Base-by-base conservation (phyloP, 148 eudicot species). In the Chenopodium suecicum region DNA sequence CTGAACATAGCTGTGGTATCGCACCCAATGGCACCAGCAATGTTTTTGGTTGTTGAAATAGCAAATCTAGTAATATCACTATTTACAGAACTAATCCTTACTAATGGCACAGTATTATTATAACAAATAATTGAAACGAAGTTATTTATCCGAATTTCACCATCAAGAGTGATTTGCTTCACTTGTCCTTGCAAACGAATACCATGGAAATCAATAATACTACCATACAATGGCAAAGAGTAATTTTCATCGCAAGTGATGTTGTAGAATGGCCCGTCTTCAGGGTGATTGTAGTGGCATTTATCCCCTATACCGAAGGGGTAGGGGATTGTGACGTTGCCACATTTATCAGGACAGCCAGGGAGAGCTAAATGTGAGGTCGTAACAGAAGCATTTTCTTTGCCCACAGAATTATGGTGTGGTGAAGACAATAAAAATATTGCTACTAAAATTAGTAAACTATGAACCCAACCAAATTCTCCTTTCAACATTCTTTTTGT, bases 21-120 rank as follows among this genome's bases (percentile, higher is more conserved):
- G 13, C 84, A 82, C 7, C 84, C 84, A 22, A 76, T 68, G 4
- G 78, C 84, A 6, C 60, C 75, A 2, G 74, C 58, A 79, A 68
- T 37, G 56, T 82, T 82, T 25, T 37, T 23, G 5, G 75, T 75
- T 1, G 75, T 67, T 0, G 84, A 82, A 2, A 82, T 29, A n/a
- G 68, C 12, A 64, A 69, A 52, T 20, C 65, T 50, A 31, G 19
- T 56, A 32, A 78, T 13, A 2, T 34, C 0, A 34, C 4, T 2
- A 34, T 2, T 4, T 34, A 34, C 4, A 34, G 37, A 2, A 1
- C 4, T 27, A 27, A 27, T 27, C 27, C 0, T 27, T 27, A 27
- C 27, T 27, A 34, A 2, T 34, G 37, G 37, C 37, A 34, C 37
- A 34, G 0, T 34, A 34, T 2, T 0, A 34, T 54, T n/a, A 47